Conservation (phyloP, 2,329 filamentous ascomycete genomes). For the Phialophora macrospora region DNA sequence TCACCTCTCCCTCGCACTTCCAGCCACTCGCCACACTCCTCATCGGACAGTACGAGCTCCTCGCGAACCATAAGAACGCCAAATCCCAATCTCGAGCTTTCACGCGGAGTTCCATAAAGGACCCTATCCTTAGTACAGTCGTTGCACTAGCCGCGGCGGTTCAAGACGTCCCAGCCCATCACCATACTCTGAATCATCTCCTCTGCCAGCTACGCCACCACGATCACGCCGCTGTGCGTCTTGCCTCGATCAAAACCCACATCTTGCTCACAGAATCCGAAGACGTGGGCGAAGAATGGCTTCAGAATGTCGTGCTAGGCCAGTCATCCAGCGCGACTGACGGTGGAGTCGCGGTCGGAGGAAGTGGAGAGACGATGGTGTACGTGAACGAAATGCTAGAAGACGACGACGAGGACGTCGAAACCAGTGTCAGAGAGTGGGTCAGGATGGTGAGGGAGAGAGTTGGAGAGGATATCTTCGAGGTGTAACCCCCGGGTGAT, state of each 20-base stretch:
- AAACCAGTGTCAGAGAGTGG: constrained; percentile 87
- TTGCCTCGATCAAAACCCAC: constrained; percentile 82
- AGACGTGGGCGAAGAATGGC: constrained; percentile 87
- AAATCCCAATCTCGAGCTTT: constrained; percentile 32
- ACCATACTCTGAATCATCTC: constrained; percentile 81
- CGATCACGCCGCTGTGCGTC: constrained; percentile 70
- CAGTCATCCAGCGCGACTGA: constrained; percentile 18
- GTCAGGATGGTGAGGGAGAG: constrained; percentile 87
- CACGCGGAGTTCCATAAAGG: neutral
- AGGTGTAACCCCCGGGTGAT: constrained; percentile 22
- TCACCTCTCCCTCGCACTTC: constrained; percentile 75
- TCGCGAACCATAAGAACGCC: constrained; percentile 39
- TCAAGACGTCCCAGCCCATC: constrained; percentile 73
- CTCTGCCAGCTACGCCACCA: constrained; percentile 77
- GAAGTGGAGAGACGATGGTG: constrained; percentile 77
- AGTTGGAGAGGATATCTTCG: constrained; percentile 72
- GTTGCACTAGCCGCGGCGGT: constrained; percentile 64
- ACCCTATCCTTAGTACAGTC: constrained; percentile 45
- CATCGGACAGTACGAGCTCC: constrained; percentile 66
- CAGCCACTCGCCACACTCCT: constrained; percentile 71
- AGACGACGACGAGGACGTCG: constrained; percentile 92
- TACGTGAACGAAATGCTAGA: constrained; percentile 95
- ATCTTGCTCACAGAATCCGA: constrained; percentile 71
- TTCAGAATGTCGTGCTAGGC: constrained; percentile 55
- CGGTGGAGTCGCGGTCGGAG: constrained; percentile 27